Percentiles rank a stretch among this genome's conserved stretches.
phyloP scores from a whole-genome alignment of 1,139 yeast species.

The Pichia sp. region DNA sequence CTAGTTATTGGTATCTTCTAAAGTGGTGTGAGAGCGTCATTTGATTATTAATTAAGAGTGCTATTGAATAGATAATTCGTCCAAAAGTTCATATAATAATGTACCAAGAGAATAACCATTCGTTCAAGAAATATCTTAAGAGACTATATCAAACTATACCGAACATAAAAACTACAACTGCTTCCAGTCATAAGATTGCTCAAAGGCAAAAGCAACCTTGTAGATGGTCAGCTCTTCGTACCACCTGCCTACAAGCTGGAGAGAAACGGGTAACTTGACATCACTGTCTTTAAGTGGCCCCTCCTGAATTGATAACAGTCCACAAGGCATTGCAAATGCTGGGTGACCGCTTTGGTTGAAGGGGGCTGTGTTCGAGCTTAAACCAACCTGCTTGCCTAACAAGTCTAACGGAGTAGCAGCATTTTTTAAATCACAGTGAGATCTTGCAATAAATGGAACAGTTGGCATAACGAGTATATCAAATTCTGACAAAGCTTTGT shows the following conservation, averaged over 20 bases:
- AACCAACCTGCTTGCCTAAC: constrained; percentile 31
- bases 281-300: constrained; percentile 29
- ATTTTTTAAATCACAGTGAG: constrained; percentile 19
- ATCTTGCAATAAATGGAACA: constrained; percentile 27
- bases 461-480: constrained; percentile 31
- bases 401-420: constrained; percentile 24
- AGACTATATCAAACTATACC: too few relatives aligned
- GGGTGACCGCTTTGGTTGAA: constrained; percentile 37
- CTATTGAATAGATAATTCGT: too few relatives aligned
- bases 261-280: constrained; percentile 30
- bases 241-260: constrained; percentile 37
- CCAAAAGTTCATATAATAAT: too few relatives aligned
- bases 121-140: too few relatives aligned
- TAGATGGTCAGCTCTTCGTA: constrained; percentile 45
- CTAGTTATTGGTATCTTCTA: too few relatives aligned
- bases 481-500: constrained; percentile 28
- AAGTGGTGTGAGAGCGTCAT: too few relatives aligned
- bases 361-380: constrained; percentile 35
- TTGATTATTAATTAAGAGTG: too few relatives aligned
- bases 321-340: constrained; percentile 34
- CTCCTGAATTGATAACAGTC: constrained; percentile 25
- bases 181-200: constrained; percentile 32
- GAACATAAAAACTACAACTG: neutral
- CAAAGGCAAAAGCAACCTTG: constrained; percentile 37
- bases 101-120: too few relatives aligned